phyloP scores from a whole-genome alignment of 306 rosid genomes.

The Coriaria nepalensis region DNA sequence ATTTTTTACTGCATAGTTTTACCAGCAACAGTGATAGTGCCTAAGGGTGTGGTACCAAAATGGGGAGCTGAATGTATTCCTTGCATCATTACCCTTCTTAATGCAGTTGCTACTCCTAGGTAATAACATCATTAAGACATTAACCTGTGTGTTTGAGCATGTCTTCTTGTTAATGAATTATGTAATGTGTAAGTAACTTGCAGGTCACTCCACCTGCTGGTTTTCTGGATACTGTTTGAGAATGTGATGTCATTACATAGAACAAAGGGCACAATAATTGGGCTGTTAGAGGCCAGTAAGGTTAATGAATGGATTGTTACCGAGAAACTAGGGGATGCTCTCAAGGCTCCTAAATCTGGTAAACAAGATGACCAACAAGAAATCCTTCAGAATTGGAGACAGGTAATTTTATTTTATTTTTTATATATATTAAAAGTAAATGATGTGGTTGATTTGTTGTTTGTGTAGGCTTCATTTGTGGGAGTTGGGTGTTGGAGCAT shows the following conservation, averaged over 20 bases:
- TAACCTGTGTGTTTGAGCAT: not conserved
- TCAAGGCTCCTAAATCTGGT: too few relatives aligned
- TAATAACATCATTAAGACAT: not conserved
- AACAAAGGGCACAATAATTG: conserved; percentile 65
- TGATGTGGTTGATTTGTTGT: not conserved
- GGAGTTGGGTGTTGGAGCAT: conserved; percentile 64
- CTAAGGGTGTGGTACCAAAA: conserved; percentile 45
- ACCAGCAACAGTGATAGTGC: conserved; percentile 49
- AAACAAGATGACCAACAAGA: too few relatives aligned
- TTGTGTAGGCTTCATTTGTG: conserved; percentile 42
- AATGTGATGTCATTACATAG: conserved; percentile 74
- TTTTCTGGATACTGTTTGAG: conserved; percentile 74
- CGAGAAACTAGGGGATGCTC: conserved; percentile 63
- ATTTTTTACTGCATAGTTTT: conserved; percentile 42
- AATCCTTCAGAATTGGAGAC: conserved; percentile 44
- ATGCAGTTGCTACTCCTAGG: conserved; percentile 56
- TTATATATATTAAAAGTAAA: too few relatives aligned
- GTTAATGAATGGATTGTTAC: conserved; percentile 83
- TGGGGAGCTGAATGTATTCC: conserved; percentile 59
- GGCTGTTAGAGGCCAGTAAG: conserved; percentile 50
- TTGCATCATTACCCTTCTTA: conserved; percentile 42
- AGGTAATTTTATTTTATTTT: conserved; percentile 28
- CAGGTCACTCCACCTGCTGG: conserved; percentile 57
- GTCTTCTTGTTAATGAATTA: not conserved
- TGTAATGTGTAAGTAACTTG: not conserved